Conservation (phyloP, 2,329 filamentous ascomycete genomes). For the Xylaria sp. region DNA sequence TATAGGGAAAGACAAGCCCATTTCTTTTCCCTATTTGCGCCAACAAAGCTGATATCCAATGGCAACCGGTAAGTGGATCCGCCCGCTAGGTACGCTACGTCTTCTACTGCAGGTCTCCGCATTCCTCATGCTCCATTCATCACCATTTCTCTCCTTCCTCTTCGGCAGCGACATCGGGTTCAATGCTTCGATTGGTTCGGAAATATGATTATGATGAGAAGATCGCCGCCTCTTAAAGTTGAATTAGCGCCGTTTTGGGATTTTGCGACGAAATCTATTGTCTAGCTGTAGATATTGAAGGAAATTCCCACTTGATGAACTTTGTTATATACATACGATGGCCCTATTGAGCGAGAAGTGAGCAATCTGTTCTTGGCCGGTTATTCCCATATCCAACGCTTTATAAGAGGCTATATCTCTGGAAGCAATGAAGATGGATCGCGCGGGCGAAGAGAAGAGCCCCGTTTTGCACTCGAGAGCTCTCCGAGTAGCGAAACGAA, state of each 20-base stretch:
- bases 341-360: neutral
- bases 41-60: constrained; percentile 6
- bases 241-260: neutral
- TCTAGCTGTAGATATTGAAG: neutral
- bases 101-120: constrained; percentile 2
- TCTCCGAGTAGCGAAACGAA: constrained; percentile 31
- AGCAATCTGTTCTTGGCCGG: neutral
- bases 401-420: neutral
- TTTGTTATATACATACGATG: neutral
- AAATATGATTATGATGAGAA: constrained; percentile 16
- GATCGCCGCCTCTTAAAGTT: constrained; percentile 3
- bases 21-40: constrained; percentile 1
- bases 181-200: constrained; percentile 9
- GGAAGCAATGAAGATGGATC: constrained; percentile 10
- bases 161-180: constrained; percentile 30
- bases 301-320: neutral
- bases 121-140: neutral
- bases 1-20: neutral
- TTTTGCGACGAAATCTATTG: neutral
- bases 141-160: constrained; percentile 7
- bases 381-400: neutral
- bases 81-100: neutral
- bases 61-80: constrained; percentile 8
- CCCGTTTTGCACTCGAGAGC: constrained; percentile 15
- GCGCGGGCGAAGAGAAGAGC: neutral